A percentile compares a stretch with the other conserved stretches of the same genome.
Evolutionary conservation across 1,284 basidiomycete species (phyloP).

Genomic region (Cryptococcus sp.): DNA sequence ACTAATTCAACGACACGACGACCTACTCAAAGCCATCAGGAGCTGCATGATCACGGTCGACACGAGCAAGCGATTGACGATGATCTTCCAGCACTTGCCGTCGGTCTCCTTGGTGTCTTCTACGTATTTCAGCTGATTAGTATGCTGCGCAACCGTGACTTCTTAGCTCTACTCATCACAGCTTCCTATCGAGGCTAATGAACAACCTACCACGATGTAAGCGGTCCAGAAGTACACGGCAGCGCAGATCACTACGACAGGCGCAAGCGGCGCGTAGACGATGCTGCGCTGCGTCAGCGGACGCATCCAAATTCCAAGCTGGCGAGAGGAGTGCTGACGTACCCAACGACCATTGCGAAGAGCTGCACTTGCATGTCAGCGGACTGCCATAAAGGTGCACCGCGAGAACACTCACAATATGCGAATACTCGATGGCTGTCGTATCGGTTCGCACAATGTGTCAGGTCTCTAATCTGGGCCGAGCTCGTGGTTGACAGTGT

Average conservation of each 20-base stretch:
- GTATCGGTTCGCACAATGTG: too few species aligned
- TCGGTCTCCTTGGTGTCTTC: constrained; percentile 41
- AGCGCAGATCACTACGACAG: constrained; percentile 35
- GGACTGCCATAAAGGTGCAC: not conserved
- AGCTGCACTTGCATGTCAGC: constrained; percentile 14
- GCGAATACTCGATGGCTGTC: constrained; percentile 38
- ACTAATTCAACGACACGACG: not conserved
- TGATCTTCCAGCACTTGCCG: constrained; percentile 36
- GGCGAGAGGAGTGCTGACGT: constrained; percentile 3
- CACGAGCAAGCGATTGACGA: constrained; percentile 35
- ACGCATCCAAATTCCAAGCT: too few species aligned
- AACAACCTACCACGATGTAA: constrained; percentile 31
- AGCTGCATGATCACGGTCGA: constrained; percentile 38
- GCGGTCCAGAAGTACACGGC: constrained; percentile 41
- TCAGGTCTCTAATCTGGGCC: not conserved
- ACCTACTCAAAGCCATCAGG: constrained; percentile 41
- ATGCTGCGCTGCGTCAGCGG: constrained; percentile 9
- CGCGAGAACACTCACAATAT: constrained; percentile 26
- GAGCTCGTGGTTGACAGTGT: not conserved
- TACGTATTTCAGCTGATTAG: constrained; percentile 35
- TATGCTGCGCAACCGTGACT: constrained; percentile 18
- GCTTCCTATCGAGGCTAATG: not conserved
- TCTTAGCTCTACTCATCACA: not conserved
- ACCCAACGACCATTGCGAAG: constrained; percentile 41
- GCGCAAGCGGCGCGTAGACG: constrained; percentile 40